These are phyloP conservation scores for Botrytis elliptica DNA, from an alignment of 2,329 filamentous ascomycete genomes.

Conservation along the genomic window DNA sequence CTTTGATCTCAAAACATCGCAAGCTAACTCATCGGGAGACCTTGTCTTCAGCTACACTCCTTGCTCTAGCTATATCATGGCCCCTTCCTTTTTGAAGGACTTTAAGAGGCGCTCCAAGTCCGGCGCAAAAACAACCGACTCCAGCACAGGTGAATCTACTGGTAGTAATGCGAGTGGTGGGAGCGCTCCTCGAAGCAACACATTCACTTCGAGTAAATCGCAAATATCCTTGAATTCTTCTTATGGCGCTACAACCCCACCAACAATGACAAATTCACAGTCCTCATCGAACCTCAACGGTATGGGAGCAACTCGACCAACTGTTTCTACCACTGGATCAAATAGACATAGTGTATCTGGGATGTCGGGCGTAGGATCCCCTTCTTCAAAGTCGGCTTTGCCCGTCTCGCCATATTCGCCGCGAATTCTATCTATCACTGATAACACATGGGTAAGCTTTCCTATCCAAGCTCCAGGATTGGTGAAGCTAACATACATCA, in stretches of 20 bases:
- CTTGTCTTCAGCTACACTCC: not conserved
- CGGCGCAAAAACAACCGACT: slow-evolving; percentile 67
- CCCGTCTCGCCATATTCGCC: slow-evolving; percentile 79
- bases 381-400: slow-evolving; percentile 54
- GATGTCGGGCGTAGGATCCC: slow-evolving; percentile 58
- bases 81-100: slow-evolving; percentile 69
- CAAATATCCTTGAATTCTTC: slow-evolving; percentile 52
- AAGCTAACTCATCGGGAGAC: not conserved
- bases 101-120: slow-evolving; percentile 74
- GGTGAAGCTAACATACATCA: slow-evolving; percentile 23
- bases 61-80: slow-evolving; percentile 44
- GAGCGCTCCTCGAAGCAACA: slow-evolving; percentile 22
- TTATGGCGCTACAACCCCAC: slow-evolving; percentile 57
- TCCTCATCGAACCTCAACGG: slow-evolving; percentile 63
- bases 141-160: slow-evolving; percentile 30
- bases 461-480: not conserved
- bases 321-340: slow-evolving; percentile 38
- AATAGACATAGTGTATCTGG: slow-evolving; percentile 65
- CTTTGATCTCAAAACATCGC: not conserved
- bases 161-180: slow-evolving; percentile 44
- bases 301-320: slow-evolving; percentile 51
- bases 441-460: slow-evolving; percentile 73
- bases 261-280: slow-evolving; percentile 41
- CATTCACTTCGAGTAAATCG: slow-evolving; percentile 59
- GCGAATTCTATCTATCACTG: slow-evolving; percentile 72